Percentiles rank a stretch among this genome's conserved stretches.
Conservation (phyloP, 2,329 filamentous ascomycete genomes). For the Fusarium solani-melongenae region DNA sequence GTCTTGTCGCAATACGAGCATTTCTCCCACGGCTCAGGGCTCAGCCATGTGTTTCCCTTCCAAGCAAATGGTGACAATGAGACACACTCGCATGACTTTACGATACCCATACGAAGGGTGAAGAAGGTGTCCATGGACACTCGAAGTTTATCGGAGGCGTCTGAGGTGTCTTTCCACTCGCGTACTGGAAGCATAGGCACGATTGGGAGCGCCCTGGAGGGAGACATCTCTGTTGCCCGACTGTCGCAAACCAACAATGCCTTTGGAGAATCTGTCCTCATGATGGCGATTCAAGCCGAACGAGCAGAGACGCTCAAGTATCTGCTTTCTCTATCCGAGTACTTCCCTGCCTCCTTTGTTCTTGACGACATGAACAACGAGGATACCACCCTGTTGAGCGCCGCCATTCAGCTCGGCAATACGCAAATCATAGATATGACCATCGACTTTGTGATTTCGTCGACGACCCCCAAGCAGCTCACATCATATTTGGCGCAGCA, state of each 20-base stretch:
- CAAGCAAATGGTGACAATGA: conserved; percentile 65
- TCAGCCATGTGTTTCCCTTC: conserved; percentile 93
- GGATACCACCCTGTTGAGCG: conserved; percentile 87
- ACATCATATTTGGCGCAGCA: conserved; percentile 77
- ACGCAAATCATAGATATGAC: conserved; percentile 79
- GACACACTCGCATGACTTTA: conserved; percentile 40
- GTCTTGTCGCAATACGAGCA: conserved; percentile 58
- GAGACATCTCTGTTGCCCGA: conserved; percentile 85
- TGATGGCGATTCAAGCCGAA: conserved; percentile 84
- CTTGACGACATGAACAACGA: conserved; percentile 90
- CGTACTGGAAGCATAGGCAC: conserved; percentile 82
- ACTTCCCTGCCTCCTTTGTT: conserved; percentile 77
- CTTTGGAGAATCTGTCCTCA: conserved; percentile 83
- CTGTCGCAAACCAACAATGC: conserved; percentile 77
- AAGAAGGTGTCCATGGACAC: conserved; percentile 93
- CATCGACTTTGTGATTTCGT: conserved; percentile 74
- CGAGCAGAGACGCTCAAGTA: conserved; percentile 81
- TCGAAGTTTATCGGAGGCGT: conserved; percentile 87
- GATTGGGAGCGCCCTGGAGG: conserved; percentile 78
- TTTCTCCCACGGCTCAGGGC: conserved; percentile 66
- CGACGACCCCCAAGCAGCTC: conserved; percentile 66
- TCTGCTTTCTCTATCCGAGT: conserved; percentile 79
- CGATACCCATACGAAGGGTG: conserved; percentile 59
- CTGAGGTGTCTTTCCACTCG: conserved; percentile 85
- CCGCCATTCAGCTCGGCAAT: conserved; percentile 88